Conservation (phyloP, 202 grass and related monocot genomes). For the Dendrocalamus latiflorus region DNA sequence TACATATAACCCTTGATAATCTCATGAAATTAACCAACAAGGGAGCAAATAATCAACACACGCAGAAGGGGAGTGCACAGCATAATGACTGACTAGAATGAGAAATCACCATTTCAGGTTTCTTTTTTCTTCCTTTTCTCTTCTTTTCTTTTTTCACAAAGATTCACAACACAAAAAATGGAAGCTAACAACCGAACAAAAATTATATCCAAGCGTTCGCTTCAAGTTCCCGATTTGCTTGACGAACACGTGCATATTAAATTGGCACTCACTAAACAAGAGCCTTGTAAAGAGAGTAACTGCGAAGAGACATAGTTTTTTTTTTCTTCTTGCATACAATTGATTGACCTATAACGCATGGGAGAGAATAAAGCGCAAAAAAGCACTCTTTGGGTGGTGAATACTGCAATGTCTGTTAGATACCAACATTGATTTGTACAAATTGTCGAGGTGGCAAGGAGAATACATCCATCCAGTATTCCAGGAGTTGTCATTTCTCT, state of each 20-base stretch:
- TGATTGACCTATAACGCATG: neutral
- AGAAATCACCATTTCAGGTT: neutral
- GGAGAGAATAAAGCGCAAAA: neutral
- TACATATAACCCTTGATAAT: neutral
- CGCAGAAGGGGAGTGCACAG: neutral
- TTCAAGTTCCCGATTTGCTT: conserved; percentile 7
- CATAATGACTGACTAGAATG: neutral
- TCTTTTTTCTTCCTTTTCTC: too few species aligned
- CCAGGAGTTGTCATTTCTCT: neutral
- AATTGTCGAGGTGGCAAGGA: neutral
- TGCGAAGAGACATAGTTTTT: too few species aligned
- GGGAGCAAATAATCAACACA: neutral
- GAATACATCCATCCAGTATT: neutral
- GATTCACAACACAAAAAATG: neutral
- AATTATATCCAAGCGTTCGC: neutral
- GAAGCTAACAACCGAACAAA: neutral
- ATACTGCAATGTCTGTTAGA: neutral
- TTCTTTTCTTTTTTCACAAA: too few species aligned
- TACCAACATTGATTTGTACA: neutral
- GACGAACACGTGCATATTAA: neutral
- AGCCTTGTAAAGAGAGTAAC: too few species aligned
- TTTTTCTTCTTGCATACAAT: too few species aligned
- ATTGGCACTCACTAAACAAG: too few species aligned
- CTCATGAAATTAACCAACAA: neutral
- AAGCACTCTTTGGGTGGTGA: neutral